A percentile compares a stretch with the other conserved stretches of the same genome.
These are phyloP conservation scores for Cystoderma amianthinum DNA, from an alignment of 768 basidiomycete species.

Conservation along the genomic window DNA sequence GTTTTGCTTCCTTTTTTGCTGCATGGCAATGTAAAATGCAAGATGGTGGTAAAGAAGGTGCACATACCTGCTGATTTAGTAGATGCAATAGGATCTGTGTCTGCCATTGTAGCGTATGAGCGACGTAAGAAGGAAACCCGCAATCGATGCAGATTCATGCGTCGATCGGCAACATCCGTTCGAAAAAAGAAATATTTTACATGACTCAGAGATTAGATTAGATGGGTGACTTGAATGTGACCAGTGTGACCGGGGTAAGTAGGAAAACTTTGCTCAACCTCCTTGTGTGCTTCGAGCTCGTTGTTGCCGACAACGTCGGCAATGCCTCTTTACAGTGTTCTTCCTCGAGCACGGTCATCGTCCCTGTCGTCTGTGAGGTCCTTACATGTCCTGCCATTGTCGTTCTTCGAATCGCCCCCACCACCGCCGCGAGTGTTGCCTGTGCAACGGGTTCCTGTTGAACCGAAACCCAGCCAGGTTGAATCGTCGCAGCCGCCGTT, in stretches of 20 bases:
- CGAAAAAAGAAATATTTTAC: neutral
- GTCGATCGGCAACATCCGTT: neutral
- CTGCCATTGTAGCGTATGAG: neutral
- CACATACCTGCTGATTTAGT: conserved; percentile 35
- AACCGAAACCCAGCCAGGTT: conserved; percentile 11
- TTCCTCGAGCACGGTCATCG: conserved; percentile 22
- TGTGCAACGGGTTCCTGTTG: conserved; percentile 8
- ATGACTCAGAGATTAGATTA: neutral
- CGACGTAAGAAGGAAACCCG: neutral
- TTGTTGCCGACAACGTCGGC: conserved; percentile 6
- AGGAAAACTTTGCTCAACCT: neutral
- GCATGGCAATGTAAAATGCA: conserved; percentile 1
- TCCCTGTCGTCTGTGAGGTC: conserved; percentile 28
- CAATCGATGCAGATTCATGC: conserved; percentile 1
- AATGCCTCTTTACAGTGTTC: conserved; percentile 40
- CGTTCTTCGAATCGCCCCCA: conserved; percentile 15
- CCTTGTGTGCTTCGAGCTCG: neutral
- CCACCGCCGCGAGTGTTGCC: conserved; percentile 11
- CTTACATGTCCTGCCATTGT: conserved; percentile 9
- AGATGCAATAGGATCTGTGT: conserved; percentile 21
- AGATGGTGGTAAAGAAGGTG: neutral
- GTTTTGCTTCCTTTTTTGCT: conserved; percentile 86
- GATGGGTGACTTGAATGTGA: too few relatives aligned
- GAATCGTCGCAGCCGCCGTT: conserved; percentile 9
- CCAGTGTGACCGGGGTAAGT: too few relatives aligned